Evolutionary conservation across 2,329 filamentous ascomycete genomes (phyloP).

Genomic region (Mycosphaerella arachidis): DNA sequence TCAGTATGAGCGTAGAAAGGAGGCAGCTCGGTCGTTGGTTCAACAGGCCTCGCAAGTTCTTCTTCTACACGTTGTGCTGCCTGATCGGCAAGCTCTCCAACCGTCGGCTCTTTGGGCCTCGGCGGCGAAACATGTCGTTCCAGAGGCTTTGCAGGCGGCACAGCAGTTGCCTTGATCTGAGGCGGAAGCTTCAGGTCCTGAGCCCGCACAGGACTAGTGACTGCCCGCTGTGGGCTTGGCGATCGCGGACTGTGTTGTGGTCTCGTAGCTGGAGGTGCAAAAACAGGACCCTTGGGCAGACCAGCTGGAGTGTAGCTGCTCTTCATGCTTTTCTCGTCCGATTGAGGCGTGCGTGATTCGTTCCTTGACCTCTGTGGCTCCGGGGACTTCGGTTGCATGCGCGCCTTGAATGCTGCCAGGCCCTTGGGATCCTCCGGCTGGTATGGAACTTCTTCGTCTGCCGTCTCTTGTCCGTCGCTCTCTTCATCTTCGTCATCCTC

Average conservation of each 20-base stretch:
- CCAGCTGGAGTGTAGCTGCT: conserved; percentile 35
- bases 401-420: conserved; percentile 23
- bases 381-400: conserved; percentile 20
- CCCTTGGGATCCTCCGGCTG: conserved; percentile 16
- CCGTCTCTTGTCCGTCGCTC: conserved; percentile 37
- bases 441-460: conserved; percentile 43
- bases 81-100: conserved; percentile 56
- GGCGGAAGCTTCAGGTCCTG: conserved; percentile 16
- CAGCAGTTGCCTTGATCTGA: conserved; percentile 28
- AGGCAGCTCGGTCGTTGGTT: conserved; percentile 59
- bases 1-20: conserved; percentile 60
- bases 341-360: conserved; percentile 21
- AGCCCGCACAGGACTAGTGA: conserved; percentile 41
- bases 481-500: conserved; percentile 32
- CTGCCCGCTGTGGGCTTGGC: conserved; percentile 64
- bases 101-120: conserved; percentile 37
- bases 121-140: conserved; percentile 30
- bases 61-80: conserved; percentile 65
- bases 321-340: conserved; percentile 22
- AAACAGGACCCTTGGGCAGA: conserved; percentile 45
- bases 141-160: conserved; percentile 32
- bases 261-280: conserved; percentile 47
- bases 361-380: background rate
- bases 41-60: conserved; percentile 56
- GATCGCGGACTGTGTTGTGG: conserved; percentile 56